Percentiles rank a stretch among this genome's conserved stretches.
phyloP scores from a whole-genome alignment of 805 yeast genomes.

The Yarrowia bubula region DNA sequence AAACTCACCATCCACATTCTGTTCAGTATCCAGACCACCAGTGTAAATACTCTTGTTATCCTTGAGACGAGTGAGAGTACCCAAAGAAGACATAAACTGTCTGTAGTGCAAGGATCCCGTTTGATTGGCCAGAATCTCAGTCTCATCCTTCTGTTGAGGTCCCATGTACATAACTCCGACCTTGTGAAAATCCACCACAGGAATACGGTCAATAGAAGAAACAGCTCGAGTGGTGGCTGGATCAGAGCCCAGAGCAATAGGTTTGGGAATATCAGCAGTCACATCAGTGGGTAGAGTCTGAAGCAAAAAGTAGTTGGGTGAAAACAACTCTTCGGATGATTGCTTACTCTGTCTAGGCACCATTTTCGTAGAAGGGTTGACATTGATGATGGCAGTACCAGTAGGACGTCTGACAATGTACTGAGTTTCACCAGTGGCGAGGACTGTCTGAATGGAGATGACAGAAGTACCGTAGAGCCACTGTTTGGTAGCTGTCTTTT shows the following conservation, averaged over 20 bases:
- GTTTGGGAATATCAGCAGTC: slow-evolving; percentile 39
- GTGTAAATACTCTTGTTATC: slow-evolving; percentile 55
- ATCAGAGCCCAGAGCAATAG: slow-evolving; percentile 54
- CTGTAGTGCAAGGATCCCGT: slow-evolving; percentile 65
- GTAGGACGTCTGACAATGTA: slow-evolving; percentile 64
- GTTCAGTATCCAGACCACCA: slow-evolving; percentile 76
- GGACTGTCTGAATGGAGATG: slow-evolving; percentile 55
- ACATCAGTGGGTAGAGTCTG: slow-evolving; percentile 50
- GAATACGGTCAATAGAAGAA: slow-evolving; percentile 65
- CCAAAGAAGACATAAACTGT: slow-evolving; percentile 56
- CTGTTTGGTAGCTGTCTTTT: slow-evolving; percentile 37
- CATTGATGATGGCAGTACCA: slow-evolving; percentile 51
- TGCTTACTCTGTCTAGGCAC: background rate
- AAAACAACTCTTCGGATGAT: slow-evolving; percentile 33
- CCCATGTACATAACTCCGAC: slow-evolving; percentile 76
- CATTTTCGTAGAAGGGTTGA: slow-evolving; percentile 36
- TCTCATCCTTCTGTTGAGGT: slow-evolving; percentile 60
- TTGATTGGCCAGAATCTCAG: slow-evolving; percentile 60
- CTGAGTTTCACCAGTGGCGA: slow-evolving; percentile 50
- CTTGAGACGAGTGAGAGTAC: slow-evolving; percentile 57
- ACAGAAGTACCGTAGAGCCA: slow-evolving; percentile 66
- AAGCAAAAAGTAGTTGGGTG: slow-evolving; percentile 51
- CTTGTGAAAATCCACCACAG: slow-evolving; percentile 74
- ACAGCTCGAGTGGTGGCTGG: slow-evolving; percentile 52
- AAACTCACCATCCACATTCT: slow-evolving; percentile 70